Base-by-base conservation (phyloP, 257 asterid species). In the Handroanthus guayacan region DNA sequence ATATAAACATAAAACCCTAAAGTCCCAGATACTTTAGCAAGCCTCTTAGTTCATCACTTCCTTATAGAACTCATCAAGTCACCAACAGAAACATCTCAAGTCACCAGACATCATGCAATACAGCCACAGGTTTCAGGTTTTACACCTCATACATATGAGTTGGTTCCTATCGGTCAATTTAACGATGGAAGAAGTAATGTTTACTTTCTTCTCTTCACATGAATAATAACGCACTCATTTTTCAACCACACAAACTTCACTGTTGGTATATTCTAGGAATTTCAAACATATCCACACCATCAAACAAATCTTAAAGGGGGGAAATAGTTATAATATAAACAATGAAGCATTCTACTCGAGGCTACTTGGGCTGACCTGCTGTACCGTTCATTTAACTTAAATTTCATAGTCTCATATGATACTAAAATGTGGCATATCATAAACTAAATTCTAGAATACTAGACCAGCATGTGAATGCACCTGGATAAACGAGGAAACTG, bases 401-500 rank as follows among this genome's bases (percentile, higher is more conserved):
- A 18, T 17, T 8, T 34, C 60, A 45, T n/a, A 56, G 11, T 7
- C n/a, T 44, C 65, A 58, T n/a, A 37, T 13, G 54, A 72, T 31
- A 61, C 10, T 51, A 68, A 56, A 79, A 50, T 36, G 43, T 56
- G 18, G 78, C 45, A 77, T 75, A 16, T 38, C 55, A 56, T 47
- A 80, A 34, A 31, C 5, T 20, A 16, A 68, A 69, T 50, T 47
- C 37, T 80, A 38, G 62, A 64, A 70, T 61, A 80, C 79, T 78
- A 52, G 38, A 71, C 74, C 48, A 69, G 51, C 5, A 12, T 38
- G n/a, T 62, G 67, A 57, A 69, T 57, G 68, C 71, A 86, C 99
- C 99, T 92, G 98, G 72, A 88, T 44, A 76, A 95, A 88, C 11
- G 88, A 87, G 62, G 98, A 91, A 72, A 91, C 48, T 54, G 98